A percentile compares a stretch with the other conserved stretches of the same genome.
phyloP scores from a whole-genome alignment of 768 basidiomycete species.

The Dioszegia crocea region DNA sequence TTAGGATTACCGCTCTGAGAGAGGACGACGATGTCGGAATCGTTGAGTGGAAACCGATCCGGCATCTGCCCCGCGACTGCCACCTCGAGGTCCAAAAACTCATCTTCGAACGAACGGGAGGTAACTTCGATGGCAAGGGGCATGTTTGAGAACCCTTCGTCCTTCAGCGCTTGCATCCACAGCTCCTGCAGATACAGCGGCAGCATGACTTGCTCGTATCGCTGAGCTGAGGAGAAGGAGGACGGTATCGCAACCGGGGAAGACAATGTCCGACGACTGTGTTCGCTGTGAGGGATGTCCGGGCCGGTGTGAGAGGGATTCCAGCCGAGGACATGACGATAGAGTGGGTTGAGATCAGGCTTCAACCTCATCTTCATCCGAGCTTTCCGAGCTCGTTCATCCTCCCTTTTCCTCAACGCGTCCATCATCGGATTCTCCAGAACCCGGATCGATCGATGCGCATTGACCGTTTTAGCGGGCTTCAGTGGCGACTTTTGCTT shows the following conservation, averaged over 20 bases:
- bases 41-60: constrained; percentile 70
- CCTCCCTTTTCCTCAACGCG: constrained; percentile 52
- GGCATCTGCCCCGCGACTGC: constrained; percentile 59
- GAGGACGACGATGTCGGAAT: constrained; percentile 81
- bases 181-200: constrained; percentile 82
- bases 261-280: constrained; percentile 44
- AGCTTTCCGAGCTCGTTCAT: constrained; percentile 61
- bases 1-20: constrained; percentile 58
- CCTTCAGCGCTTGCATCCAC: constrained; percentile 79
- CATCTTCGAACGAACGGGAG: constrained; percentile 68
- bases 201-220: constrained; percentile 73
- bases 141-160: constrained; percentile 60
- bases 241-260: constrained; percentile 57
- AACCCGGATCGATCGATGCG: constrained; percentile 28
- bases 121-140: constrained; percentile 60
- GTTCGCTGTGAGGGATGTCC: constrained; percentile 58
- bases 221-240: constrained; percentile 60
- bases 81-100: constrained; percentile 76
- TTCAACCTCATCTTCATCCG: constrained; percentile 66
- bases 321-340: constrained; percentile 79
- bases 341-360: constrained; percentile 75
- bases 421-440: constrained; percentile 14
- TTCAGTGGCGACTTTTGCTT: constrained; percentile 61
- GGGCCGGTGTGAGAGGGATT: constrained; percentile 61
- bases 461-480: constrained; percentile 19